Base-by-base conservation (phyloP, 2,329 filamentous ascomycete species). In the Cercospora sp. region DNA sequence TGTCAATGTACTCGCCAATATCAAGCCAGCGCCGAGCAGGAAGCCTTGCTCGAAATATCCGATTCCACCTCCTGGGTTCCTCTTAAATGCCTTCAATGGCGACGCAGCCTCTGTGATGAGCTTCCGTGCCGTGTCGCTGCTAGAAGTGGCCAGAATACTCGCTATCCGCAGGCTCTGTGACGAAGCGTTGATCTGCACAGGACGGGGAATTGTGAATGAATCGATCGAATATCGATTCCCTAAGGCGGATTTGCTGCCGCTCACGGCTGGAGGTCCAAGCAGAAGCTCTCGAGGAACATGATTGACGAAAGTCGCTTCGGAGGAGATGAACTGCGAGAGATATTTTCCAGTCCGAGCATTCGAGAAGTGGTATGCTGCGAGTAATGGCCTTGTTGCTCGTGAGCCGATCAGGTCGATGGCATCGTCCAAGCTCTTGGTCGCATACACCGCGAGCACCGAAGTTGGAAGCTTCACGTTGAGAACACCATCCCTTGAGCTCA, bases 211-310 rank as follows among this genome's bases (percentile, higher is more conserved):
- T 1, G 83, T 81, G 74, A 87, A 85, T 67, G 83, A 81, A 0
- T 77, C 73, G 3, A 73, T 72, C 8, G 75, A 77, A 71, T 86
- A 87, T 23, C 83, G 79, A 6, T 55, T 55, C 68, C 75, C 60
- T 68, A 70, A 33, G 72, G 75, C 59, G 69, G 76, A 18, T 68
- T 74, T 48, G 62, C 72, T 71, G 72, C 72, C n/a, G 70, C 75
- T 23, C 16, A 79, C 81, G 28, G 78, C 77, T 28, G 79, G 79
- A 3, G 78, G 81, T 2, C 79, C 81, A 51, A 81, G 72, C 3
- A 90, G 81, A 2, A 90, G 78, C 36, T 85, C 81, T 2, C 79
- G 69, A 0, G 87, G 87, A 6, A 90, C 81, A 63, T 87, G 84
- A 74, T 90, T 90, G 65, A 87, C 78, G 73, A 84, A 86, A 0